Evolutionary conservation across 1,139 yeast genomes (phyloP).

Genomic region (Taphrina communis): DNA sequence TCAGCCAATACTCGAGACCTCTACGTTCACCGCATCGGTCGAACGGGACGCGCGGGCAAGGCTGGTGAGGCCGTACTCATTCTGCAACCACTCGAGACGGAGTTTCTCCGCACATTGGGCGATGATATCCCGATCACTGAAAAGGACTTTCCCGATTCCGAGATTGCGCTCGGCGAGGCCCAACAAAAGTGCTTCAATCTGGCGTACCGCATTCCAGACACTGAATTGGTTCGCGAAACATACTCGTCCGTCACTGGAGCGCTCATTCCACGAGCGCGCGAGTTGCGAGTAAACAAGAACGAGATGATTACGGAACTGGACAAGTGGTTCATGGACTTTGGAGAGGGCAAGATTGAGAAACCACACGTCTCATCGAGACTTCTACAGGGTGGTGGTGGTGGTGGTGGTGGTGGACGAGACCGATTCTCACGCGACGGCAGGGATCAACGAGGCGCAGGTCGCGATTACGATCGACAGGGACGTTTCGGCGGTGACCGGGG

Average conservation of each 20-base stretch:
- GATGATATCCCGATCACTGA: conserved; percentile 24
- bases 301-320: neutral
- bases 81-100: conserved; percentile 55
- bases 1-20: conserved; percentile 24
- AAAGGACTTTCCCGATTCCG: conserved; percentile 32
- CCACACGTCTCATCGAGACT: conserved; percentile 6
- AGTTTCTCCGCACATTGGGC: conserved; percentile 16
- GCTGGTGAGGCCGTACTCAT: conserved; percentile 77
- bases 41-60: conserved; percentile 95
- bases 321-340: neutral
- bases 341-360: neutral
- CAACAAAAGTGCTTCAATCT: conserved; percentile 16
- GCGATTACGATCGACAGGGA: neutral
- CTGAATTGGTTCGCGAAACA: conserved; percentile 15
- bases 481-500: neutral
- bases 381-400: neutral
- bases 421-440: neutral
- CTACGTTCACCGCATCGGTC: conserved; percentile 89
- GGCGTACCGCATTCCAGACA: neutral
- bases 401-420: neutral
- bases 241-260: conserved; percentile 15
- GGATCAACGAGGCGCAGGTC: neutral
- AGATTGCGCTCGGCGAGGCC: conserved; percentile 23
- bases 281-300: neutral
- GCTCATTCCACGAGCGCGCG: conserved; percentile 6